Conservation (phyloP, 805 yeast species). For the Starmerella bombi region DNA sequence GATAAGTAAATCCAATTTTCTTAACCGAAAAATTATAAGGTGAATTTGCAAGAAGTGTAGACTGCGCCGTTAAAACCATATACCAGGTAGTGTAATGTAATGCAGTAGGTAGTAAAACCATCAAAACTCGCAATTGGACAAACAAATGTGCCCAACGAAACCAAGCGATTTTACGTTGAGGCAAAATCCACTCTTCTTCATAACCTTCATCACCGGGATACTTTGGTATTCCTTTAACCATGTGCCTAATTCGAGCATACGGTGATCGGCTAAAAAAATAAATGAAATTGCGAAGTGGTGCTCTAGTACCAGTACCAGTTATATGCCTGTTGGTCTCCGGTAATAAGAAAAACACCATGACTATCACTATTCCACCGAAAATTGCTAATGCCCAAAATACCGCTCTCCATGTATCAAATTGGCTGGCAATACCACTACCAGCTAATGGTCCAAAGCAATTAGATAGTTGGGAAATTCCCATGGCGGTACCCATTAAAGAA, state of each 20-base stretch:
- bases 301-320: conserved; percentile 62
- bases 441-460: conserved; percentile 71
- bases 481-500: conserved; percentile 47
- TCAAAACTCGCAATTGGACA: conserved; percentile 33
- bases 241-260: conserved; percentile 17
- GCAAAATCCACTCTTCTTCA: conserved; percentile 18
- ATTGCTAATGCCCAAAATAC: conserved; percentile 52
- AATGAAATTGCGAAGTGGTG: conserved; percentile 7
- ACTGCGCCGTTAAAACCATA: conserved; percentile 49
- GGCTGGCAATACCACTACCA: conserved; percentile 37
- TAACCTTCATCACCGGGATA: conserved; percentile 15
- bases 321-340: conserved; percentile 67
- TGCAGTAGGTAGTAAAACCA: conserved; percentile 44
- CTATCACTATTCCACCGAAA: conserved; percentile 38
- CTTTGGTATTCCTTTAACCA: conserved; percentile 20
- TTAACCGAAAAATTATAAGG: conserved; percentile 39
- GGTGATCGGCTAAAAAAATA: conserved; percentile 20
- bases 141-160: conserved; percentile 34
- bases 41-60: conserved; percentile 38
- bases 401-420: conserved; percentile 51
- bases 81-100: conserved; percentile 60
- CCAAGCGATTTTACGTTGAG: conserved; percentile 12
- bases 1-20: conserved; percentile 55
- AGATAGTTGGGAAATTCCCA: conserved; percentile 57
- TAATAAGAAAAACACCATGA: conserved; percentile 30